Base-by-base conservation (phyloP, 2,329 filamentous ascomycete species). In the Aureobasidium sp. region DNA sequence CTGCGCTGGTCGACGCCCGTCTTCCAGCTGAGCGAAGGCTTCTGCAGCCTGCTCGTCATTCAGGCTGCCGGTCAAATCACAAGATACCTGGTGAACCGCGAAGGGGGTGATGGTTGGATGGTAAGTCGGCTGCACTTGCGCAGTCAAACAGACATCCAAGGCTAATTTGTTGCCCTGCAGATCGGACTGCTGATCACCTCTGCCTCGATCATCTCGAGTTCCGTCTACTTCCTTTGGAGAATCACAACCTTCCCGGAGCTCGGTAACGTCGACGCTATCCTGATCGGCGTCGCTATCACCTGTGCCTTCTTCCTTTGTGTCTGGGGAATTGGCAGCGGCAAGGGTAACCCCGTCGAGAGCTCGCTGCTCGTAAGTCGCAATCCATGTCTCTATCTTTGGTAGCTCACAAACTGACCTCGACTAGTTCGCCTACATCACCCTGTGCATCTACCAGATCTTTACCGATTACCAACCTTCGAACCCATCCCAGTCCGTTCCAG, bases 361-460 rank as follows among this genome's bases (percentile, higher is more conserved):
- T 96, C 93, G 23, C 79, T 99, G 11, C 82, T 99, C 29, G 75
- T 77, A 72, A 55, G 74, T 67, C 19, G n/a, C 19, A 37, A 4
- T 27, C 19, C 33, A 21, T 11, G n/a, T n/a, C 31, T 23, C n/a
- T n/a, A n/a, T n/a, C n/a, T n/a, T n/a, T n/a, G n/a, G n/a, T n/a
- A n/a, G n/a, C n/a, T n/a, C n/a, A n/a, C n/a, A n/a, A n/a, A 37
- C 43, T 58, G 25, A 58, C 25, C 9, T 7, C 23, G 42, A 21
- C 67, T 51, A 77, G 74, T 97, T 99, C 70, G 93, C 94, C 69
- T 99, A 99, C 74, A 85, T 96, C 63, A 94, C 96, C n/a, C 86
- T 99, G 64, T 97, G 93, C 78, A 89, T 97, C 70, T 99, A 97
- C 77, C 94, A 99, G 74, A 97, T 97, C 73, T 97, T 97, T 74